Conservation (phyloP, 1,139 yeast species). For the Lizanozyma gosingica region DNA sequence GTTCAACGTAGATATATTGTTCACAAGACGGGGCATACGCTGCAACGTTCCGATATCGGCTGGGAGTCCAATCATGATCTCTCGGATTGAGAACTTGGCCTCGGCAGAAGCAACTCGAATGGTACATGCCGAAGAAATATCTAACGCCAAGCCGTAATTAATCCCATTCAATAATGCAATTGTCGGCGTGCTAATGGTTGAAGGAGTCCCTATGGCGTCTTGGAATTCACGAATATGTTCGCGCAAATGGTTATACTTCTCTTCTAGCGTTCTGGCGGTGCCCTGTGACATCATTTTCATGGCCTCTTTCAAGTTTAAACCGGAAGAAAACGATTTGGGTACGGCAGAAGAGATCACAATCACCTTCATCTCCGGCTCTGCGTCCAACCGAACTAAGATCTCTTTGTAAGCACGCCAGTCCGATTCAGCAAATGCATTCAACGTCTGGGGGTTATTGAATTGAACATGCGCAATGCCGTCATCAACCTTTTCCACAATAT, state of each 20-base stretch:
- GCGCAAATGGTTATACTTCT: conserved; percentile 20
- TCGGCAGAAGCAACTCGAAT: conserved; percentile 52
- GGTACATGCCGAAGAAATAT: conserved; percentile 50
- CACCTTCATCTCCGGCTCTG: conserved; percentile 37
- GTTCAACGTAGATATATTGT: conserved; percentile 50
- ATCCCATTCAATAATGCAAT: conserved; percentile 40
- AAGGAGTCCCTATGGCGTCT: conserved; percentile 38
- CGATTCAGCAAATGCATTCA: conserved; percentile 51
- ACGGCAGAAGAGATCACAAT: conserved; percentile 48
- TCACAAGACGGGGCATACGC: conserved; percentile 48
- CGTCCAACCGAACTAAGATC: conserved; percentile 40
- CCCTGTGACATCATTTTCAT: conserved; percentile 8
- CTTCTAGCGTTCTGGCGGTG: conserved; percentile 11
- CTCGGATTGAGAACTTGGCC: conserved; percentile 53
- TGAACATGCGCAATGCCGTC: conserved; percentile 51
- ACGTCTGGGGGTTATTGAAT: conserved; percentile 52
- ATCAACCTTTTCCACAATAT: conserved; percentile 30
- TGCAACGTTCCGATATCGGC: conserved; percentile 79
- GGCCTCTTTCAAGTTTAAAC: conserved; percentile 50
- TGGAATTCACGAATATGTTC: conserved; percentile 51
- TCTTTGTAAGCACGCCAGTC: conserved; percentile 49
- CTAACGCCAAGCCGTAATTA: conserved; percentile 58
- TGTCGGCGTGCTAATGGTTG: conserved; percentile 40
- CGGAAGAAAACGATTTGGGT: conserved; percentile 56
- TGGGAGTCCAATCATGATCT: conserved; percentile 64